These are phyloP conservation scores for Lachancea cidri DNA, from an alignment of 805 yeast species.

Conservation along the genomic window DNA sequence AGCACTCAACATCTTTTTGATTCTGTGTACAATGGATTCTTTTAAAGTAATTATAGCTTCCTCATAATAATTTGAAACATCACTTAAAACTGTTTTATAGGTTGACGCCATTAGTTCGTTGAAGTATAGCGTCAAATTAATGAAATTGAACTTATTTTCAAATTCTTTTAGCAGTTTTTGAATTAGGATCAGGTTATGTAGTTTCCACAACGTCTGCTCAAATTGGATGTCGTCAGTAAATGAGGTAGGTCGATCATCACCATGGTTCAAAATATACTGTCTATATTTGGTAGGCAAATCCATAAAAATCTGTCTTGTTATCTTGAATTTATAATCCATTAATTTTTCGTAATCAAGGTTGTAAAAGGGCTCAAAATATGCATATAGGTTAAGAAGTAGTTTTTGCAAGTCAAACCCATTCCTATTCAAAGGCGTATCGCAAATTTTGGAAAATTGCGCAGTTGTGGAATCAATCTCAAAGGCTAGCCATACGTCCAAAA, in stretches of 20 bases:
- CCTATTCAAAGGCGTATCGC: constrained; percentile 22
- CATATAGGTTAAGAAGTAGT: constrained; percentile 41
- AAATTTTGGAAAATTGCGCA: constrained; percentile 41
- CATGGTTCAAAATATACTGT: constrained; percentile 11
- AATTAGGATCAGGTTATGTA: constrained; percentile 4
- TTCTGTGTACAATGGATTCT: constrained; percentile 28
- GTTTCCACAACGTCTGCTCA: constrained; percentile 9
- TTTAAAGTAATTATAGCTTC: constrained; percentile 27
- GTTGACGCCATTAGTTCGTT: constrained; percentile 8
- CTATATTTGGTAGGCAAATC: constrained; percentile 21
- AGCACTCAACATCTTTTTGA: constrained; percentile 26
- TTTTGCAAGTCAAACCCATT: constrained; percentile 38
- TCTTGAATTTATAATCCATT: constrained; percentile 21
- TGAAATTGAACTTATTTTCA: constrained; percentile 6
- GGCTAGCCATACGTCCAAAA: constrained; percentile 42
- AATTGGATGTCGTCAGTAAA: constrained; percentile 9
- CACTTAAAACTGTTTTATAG: constrained; percentile 27
- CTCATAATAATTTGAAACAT: constrained; percentile 27
- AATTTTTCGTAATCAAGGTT: constrained; percentile 18
- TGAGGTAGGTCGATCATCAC: constrained; percentile 3
- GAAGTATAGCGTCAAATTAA: constrained; percentile 8
- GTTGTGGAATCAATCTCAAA: constrained; percentile 43
- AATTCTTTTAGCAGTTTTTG: constrained; percentile 1
- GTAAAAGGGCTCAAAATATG: constrained; percentile 36
- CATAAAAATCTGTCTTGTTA: constrained; percentile 27